A percentile compares a stretch with the other conserved stretches of the same genome.
These are phyloP conservation scores for Paecilomyces fulvus DNA, from an alignment of 2,329 filamentous ascomycete genomes.

Conservation along the genomic window DNA sequence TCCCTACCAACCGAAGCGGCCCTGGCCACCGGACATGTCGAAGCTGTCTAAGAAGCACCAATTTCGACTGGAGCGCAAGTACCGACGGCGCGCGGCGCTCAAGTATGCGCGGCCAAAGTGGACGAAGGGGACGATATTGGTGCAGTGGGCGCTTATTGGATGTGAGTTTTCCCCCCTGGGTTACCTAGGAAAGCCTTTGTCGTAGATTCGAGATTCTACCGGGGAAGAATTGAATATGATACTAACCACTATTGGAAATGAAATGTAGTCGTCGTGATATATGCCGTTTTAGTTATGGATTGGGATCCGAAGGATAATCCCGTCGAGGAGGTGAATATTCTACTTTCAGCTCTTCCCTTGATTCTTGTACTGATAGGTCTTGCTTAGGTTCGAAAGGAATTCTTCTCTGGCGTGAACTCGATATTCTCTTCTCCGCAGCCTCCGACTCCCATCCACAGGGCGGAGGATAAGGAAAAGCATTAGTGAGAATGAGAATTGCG, in stretches of 20 bases:
- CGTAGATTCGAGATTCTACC: not conserved
- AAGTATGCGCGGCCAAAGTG: constrained; percentile 53
- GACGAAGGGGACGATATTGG: constrained; percentile 49
- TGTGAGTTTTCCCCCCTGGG: constrained; percentile 30
- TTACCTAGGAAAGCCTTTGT: constrained; percentile 5
- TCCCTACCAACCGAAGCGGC: constrained; percentile 51
- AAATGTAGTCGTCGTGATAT: constrained; percentile 31
- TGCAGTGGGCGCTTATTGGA: constrained; percentile 47
- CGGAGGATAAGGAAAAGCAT: not conserved
- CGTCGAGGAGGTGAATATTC: constrained; percentile 31
- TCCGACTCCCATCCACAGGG: constrained; percentile 6
- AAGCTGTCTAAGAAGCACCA: constrained; percentile 57
- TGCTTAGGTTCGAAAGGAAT: constrained; percentile 23
- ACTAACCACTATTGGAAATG: constrained; percentile 6
- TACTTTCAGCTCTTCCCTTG: not conserved
- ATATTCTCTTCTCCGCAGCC: constrained; percentile 26
- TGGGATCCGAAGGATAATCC: constrained; percentile 35
- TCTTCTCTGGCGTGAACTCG: constrained; percentile 23
- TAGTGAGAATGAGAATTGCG: not conserved
- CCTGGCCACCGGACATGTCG: constrained; percentile 58
- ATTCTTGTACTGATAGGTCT: constrained; percentile 2
- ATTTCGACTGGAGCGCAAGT: constrained; percentile 60
- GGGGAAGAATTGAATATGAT: not conserved
- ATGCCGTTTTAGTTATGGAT: constrained; percentile 37
- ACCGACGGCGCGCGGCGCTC: constrained; percentile 51